These are phyloP conservation scores for Penicillium desertorum DNA, from an alignment of 495 filamentous ascomycete species.

Conservation along the genomic window DNA sequence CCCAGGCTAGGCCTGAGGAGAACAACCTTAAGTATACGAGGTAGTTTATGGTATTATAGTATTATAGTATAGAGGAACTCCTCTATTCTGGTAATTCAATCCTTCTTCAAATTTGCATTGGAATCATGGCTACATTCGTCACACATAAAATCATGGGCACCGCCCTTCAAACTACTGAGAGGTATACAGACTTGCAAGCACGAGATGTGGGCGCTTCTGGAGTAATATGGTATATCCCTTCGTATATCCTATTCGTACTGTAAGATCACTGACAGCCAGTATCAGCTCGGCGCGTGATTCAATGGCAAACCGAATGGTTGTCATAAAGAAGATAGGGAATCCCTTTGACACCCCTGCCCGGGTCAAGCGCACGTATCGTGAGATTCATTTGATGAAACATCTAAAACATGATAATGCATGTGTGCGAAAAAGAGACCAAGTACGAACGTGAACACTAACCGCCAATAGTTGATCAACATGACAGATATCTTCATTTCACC, in stretches of 20 bases:
- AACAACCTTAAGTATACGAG: too few species aligned
- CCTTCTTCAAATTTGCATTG: neutral
- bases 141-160: conserved; percentile 8
- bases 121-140: conserved; percentile 4
- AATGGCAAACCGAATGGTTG: conserved; percentile 63
- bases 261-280: neutral
- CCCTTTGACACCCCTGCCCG: conserved; percentile 87
- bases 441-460: neutral
- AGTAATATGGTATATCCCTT: neutral
- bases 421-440: neutral
- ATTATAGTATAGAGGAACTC: too few species aligned
- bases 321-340: conserved; percentile 97
- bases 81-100: too few species aligned
- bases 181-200: conserved; percentile 4
- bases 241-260: neutral
- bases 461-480: conserved; percentile 75
- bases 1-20: too few species aligned
- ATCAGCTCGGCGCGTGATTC: conserved; percentile 12
- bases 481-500: conserved; percentile 97
- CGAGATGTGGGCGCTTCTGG: conserved; percentile 5
- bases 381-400: conserved; percentile 86
- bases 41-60: too few species aligned
- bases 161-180: neutral
- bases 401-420: conserved; percentile 84
- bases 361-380: conserved; percentile 87